A percentile compares a stretch with the other conserved stretches of the same genome.
These are phyloP conservation scores for Eucalyptus lansdowneana DNA, from an alignment of 345 rosid species.

Conservation along the genomic window DNA sequence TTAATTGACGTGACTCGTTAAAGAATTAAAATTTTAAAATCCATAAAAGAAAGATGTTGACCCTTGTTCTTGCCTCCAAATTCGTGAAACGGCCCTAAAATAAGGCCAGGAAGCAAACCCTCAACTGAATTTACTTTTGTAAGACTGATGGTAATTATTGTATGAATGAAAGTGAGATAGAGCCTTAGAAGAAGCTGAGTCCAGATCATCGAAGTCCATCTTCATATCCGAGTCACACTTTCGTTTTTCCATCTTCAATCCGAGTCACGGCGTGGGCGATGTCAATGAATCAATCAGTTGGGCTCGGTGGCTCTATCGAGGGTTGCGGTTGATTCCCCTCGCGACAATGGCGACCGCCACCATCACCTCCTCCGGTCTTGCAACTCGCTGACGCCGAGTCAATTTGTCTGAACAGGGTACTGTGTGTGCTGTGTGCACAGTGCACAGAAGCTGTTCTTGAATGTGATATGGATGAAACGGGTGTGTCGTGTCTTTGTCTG, in stretches of 20 bases:
- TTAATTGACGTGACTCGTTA: neutral
- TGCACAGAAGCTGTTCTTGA: neutral
- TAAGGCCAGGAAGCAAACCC: neutral
- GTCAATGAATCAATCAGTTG: neutral
- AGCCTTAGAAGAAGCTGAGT: neutral
- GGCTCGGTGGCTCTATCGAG: too few species aligned
- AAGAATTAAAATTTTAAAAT: neutral
- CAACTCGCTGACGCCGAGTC: neutral
- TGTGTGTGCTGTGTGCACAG: neutral
- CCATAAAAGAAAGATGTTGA: neutral
- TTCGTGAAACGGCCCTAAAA: neutral
- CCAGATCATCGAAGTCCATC: neutral
- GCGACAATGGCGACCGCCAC: neutral
- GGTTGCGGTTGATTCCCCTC: accelerated
- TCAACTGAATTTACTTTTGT: neutral
- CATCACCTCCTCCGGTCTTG: neutral
- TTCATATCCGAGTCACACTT: neutral
- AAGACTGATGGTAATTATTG: neutral
- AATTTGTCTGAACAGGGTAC: neutral
- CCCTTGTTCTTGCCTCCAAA: neutral
- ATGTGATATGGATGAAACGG: too few species aligned
- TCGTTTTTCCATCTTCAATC: neutral
- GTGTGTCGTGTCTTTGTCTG: too few species aligned
- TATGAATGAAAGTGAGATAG: neutral
- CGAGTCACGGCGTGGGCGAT: neutral